A percentile compares a stretch with the other conserved stretches of the same genome.
Conservation (phyloP, 2,329 filamentous ascomycete species). For the Fonsecaea nubica region DNA sequence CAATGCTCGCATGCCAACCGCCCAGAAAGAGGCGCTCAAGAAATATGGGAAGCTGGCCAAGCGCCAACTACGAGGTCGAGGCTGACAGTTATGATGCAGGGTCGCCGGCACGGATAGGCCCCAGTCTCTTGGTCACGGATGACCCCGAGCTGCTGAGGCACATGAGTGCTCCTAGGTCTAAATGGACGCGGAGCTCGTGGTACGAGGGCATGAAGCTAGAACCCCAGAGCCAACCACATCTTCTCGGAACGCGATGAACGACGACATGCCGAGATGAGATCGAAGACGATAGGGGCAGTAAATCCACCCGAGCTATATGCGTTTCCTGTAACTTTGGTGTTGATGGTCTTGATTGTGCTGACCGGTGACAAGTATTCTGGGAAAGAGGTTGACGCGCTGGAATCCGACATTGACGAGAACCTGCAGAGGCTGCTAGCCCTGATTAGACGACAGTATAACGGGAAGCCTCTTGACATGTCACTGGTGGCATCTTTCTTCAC, state of each 20-base stretch:
- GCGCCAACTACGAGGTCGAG: background rate
- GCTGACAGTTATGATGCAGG: conserved; percentile 12
- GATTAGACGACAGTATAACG: conserved; percentile 24
- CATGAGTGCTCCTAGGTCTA: conserved; percentile 25
- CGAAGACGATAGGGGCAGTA: conserved; percentile 22
- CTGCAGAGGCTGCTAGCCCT: conserved; percentile 20
- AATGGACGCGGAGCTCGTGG: conserved; percentile 19
- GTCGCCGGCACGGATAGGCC: conserved; percentile 25
- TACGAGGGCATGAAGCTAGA: conserved; percentile 26
- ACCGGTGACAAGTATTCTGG: conserved; percentile 25
- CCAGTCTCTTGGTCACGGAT: conserved; percentile 25
- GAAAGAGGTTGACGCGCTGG: conserved; percentile 29
- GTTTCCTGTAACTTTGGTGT: background rate
- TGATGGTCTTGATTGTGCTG: background rate
- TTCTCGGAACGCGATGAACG: conserved; percentile 29
- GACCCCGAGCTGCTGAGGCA: conserved; percentile 18
- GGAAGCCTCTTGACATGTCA: conserved; percentile 31
- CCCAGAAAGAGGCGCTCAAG: conserved; percentile 4
- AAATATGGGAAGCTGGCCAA: conserved; percentile 4
- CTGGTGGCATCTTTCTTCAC: conserved; percentile 29
- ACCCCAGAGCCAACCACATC: conserved; percentile 27
- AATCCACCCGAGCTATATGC: background rate
- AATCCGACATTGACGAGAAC: conserved; percentile 27
- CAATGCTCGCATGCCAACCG: conserved; percentile 2
- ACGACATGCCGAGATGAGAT: conserved; percentile 15